Evolutionary conservation across 2,329 filamentous ascomycete genomes (phyloP).

Genomic region (Phaeosphaeria sp.): DNA sequence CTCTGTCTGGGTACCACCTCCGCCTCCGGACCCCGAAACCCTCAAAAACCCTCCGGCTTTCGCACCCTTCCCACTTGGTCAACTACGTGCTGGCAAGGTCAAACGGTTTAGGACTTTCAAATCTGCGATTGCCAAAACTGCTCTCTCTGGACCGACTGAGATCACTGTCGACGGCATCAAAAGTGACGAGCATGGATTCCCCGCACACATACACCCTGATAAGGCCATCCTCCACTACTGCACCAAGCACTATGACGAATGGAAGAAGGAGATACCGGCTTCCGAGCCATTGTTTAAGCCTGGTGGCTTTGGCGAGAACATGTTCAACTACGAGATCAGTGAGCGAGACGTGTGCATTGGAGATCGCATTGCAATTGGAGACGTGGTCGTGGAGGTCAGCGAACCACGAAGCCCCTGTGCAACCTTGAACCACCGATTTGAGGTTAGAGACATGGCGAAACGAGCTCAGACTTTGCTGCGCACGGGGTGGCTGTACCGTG

Average conservation of each 20-base stretch:
- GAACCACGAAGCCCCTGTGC: slow-evolving; percentile 70
- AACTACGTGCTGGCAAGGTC: slow-evolving; percentile 65
- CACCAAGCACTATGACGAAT: slow-evolving; percentile 63
- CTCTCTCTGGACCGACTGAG: slow-evolving; percentile 53
- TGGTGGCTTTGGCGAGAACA: slow-evolving; percentile 70
- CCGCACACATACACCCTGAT: slow-evolving; percentile 67
- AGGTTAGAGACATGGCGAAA: slow-evolving; percentile 66
- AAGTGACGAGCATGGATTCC: slow-evolving; percentile 67
- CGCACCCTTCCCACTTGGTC: slow-evolving; percentile 57
- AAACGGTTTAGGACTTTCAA: slow-evolving; percentile 57
- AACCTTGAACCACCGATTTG: slow-evolving; percentile 73
- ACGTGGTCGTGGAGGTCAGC: slow-evolving; percentile 63
- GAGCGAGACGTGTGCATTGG: slow-evolving; percentile 71
- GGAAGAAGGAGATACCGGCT: slow-evolving; percentile 61
- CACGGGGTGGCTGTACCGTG: slow-evolving; percentile 71
- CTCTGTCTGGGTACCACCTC: slow-evolving; percentile 27
- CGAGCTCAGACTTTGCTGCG: slow-evolving; percentile 63
- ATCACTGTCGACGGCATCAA: slow-evolving; percentile 60
- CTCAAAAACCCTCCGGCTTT: slow-evolving; percentile 32
- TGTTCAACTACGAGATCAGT: slow-evolving; percentile 64
- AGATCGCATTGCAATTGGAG: slow-evolving; percentile 62
- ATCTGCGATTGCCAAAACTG: slow-evolving; percentile 64
- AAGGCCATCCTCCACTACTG: slow-evolving; percentile 70
- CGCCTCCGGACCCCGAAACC: slow-evolving; percentile 26
- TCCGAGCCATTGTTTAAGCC: slow-evolving; percentile 60